Percentiles rank a stretch among this genome's conserved stretches.
Conservation (phyloP, 2,329 filamentous ascomycete species). For the Purpureocillium lavendulum region DNA sequence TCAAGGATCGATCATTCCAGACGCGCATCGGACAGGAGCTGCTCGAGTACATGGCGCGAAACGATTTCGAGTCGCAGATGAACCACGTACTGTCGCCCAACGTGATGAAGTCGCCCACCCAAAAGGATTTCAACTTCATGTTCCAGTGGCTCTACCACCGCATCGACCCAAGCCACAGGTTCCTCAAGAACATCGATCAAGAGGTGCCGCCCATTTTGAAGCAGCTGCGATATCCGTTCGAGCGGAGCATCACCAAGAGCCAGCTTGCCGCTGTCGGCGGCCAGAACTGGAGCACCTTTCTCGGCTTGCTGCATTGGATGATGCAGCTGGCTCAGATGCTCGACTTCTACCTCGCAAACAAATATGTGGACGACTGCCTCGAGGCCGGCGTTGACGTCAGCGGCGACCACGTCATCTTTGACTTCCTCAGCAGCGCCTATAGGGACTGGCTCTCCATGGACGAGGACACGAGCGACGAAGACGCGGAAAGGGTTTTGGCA, state of each 20-base stretch:
- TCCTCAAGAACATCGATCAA: conserved; percentile 89
- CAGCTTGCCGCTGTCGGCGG: conserved; percentile 91
- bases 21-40: conserved; percentile 80
- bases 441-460: conserved; percentile 90
- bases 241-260: conserved; percentile 92
- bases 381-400: conserved; percentile 82
- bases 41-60: conserved; percentile 80
- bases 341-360: conserved; percentile 68
- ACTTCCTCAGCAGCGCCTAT: conserved; percentile 85
- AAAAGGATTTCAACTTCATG: conserved; percentile 97
- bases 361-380: conserved; percentile 83
- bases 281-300: conserved; percentile 93
- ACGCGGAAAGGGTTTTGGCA: conserved; percentile 66
- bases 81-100: conserved; percentile 89
- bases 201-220: conserved; percentile 91
- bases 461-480: conserved; percentile 79
- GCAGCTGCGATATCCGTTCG: conserved; percentile 89
- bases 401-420: conserved; percentile 88
- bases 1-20: conserved; percentile 75
- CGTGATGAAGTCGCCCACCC: conserved; percentile 85
- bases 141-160: conserved; percentile 97
- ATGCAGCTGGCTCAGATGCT: conserved; percentile 96
- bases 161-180: conserved; percentile 88
- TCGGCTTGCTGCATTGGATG: conserved; percentile 96
- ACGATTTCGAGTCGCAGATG: conserved; percentile 98